Evolutionary conservation across 2,329 filamentous ascomycete species (phyloP).

Genomic region (Sporothrix dimorphospora): DNA sequence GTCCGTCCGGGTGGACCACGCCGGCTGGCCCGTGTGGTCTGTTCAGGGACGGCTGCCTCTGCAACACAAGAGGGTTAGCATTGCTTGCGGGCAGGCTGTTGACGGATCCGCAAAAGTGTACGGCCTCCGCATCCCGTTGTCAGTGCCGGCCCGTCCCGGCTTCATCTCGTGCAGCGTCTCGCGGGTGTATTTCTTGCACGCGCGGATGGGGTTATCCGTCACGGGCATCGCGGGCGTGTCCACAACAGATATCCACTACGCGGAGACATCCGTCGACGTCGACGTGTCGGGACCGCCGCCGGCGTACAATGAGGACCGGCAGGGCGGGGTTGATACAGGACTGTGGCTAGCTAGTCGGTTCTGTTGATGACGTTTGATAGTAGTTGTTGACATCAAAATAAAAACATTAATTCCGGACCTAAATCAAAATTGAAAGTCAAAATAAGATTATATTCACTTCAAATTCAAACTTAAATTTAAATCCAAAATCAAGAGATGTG

Average conservation of each 20-base stretch:
- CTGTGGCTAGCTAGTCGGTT: no score
- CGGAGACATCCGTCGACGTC: not conserved
- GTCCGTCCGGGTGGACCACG: not conserved
- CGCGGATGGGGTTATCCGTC: slow-evolving; percentile 4
- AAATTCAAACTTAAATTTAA: not conserved
- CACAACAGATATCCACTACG: not conserved
- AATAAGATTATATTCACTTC: no score
- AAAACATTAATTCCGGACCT: no score
- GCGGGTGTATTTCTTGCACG: not conserved
- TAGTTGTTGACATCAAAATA: no score
- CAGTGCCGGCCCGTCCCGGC: not conserved
- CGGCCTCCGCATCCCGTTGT: not conserved
- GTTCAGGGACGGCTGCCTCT: not conserved
- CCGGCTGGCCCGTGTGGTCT: not conserved
- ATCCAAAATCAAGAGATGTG: not conserved
- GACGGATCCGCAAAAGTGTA: not conserved
- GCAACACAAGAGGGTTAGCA: not conserved
- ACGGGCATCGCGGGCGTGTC: not conserved
- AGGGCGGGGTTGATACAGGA: no score
- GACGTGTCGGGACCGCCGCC: slow-evolving; percentile 19
- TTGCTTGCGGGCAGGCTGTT: not conserved
- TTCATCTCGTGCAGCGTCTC: slow-evolving; percentile 12
- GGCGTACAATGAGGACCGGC: not conserved
- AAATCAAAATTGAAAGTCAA: no score
- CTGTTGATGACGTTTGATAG: not conserved